Evolutionary conservation across 2,329 filamentous ascomycete genomes (phyloP).

Genomic region (Cladosporium sp.): DNA sequence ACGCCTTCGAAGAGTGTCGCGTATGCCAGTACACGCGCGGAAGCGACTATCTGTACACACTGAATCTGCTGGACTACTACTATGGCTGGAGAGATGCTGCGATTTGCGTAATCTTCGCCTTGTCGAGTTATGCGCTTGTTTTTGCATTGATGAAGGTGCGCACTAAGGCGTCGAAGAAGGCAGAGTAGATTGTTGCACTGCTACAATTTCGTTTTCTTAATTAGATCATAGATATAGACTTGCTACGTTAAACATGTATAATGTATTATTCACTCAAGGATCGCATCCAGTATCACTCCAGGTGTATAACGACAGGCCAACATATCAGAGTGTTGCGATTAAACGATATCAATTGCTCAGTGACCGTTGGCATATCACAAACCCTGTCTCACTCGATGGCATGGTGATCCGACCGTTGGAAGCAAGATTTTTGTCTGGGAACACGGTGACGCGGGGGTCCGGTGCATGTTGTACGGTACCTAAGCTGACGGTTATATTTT

Average conservation of each 20-base stretch:
- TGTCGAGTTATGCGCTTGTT: slow-evolving; percentile 36
- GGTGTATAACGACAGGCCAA: too few relatives aligned
- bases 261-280: neutral
- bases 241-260: neutral
- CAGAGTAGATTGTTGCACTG: slow-evolving; percentile 22
- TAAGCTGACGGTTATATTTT: neutral
- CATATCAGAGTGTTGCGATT: neutral
- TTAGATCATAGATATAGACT: neutral
- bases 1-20: slow-evolving; percentile 50
- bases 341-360: too few relatives aligned
- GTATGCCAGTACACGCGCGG: slow-evolving; percentile 59
- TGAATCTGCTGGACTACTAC: slow-evolving; percentile 58
- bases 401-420: neutral
- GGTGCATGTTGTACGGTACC: neutral
- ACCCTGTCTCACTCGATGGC: neutral
- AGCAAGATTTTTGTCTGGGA: neutral
- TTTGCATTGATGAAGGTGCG: slow-evolving; percentile 37
- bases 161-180: slow-evolving; percentile 39
- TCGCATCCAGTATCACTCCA: neutral
- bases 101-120: slow-evolving; percentile 53
- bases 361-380: neutral
- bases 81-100: slow-evolving; percentile 64
- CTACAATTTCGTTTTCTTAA: too few relatives aligned
- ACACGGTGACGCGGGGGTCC: slow-evolving; percentile 5
- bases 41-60: slow-evolving; percentile 53